Evolutionary conservation across 2,329 filamentous ascomycete species (phyloP), one percentile per base, ranked within the genome.

Genomic region (Xylaria sp.): DNA sequence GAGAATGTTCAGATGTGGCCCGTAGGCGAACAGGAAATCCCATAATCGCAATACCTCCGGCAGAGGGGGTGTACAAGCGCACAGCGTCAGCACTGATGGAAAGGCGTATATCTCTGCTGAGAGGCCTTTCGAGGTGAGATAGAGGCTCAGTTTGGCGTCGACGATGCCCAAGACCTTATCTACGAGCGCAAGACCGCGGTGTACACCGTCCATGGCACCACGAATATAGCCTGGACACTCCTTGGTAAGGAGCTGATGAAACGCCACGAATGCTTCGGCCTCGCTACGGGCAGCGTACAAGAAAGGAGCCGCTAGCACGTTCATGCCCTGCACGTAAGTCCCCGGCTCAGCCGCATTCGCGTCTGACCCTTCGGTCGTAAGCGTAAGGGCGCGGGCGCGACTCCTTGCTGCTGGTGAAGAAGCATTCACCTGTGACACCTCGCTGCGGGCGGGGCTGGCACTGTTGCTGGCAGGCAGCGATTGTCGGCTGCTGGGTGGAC

Each of bases 301-400:
- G 78, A 99, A 98, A 0, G 96, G 96, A 0, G 96, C 96, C 10
- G 94, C 95, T 18, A 99, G 88, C 50, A 99, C 96, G 79, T 99
- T 99, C 95, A 99, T 98, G 74, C 96, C 96, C 81, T 99, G 96
- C 2, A 99, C 95, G 76, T 99, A 99, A 50, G 93, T 94, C 39
- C 94, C 93, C 12, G 93, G 88, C 75, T 93, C 91, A 39, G 84
- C 82, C 2, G 83, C 84, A 66, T 87, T 87, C 7, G 84, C 84
- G 71, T 91, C 89, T 73, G 91, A 87, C 70, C 89, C 86, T 76
- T 91, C 89, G 0, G 87, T 90, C 1, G 88, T 91, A 64, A 91
- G 81, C 13, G 88, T 88, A 65, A 88, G 78, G 39, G 88, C 87
- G 44, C 87, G 84, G n/a, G 85, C 82, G 70, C 88, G 84, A 68